Evolutionary conservation across 768 basidiomycete genomes (phyloP), one percentile per base, ranked within the genome.

Genomic region (Mycena albidolilacea): DNA sequence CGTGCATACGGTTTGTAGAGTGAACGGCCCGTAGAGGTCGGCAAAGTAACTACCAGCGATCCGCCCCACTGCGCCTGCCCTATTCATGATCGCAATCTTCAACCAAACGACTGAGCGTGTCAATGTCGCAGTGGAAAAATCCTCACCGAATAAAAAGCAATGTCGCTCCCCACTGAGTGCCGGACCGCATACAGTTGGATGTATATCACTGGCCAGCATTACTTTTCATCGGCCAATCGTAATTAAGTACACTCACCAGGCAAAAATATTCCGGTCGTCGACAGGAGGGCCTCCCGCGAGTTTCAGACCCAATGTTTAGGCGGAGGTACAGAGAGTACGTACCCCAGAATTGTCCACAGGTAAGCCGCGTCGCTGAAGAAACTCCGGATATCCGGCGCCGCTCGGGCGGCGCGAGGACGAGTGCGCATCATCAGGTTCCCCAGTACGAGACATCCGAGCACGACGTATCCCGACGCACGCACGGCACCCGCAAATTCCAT

Each of bases 61-160:
- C 4, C 64, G 37, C 14, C 37, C 64, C 9, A 54, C 17, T 8
- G 64, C 64, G n/a, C 52, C 23, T 4, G 38, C 8, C 5, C 38
- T 38, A 23, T 66, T 66, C 38, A 66, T n/a, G 5, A 66, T 66
- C 5, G 64, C 64, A 30, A 66, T 39, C 64, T 66, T 43, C 14
- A 43, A 43, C 41, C 41, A 43, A 9, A 14, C 41, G 14, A 43
- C 0, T 10, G 9, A 14, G 41, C 41, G 14, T 43, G 41, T 30
- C 30, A 30, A 30, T 30, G 30, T 30, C 30, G 30, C 30, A 4
- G 30, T 30, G 30, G 30, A 30, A 23, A 23, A 23, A 43, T 7
- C n/a, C 64, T 15, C 55, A 66, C 64, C 3, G 64, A 66, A 38
- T 66, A 66, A 41, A 66, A 65, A 3, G 64, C 64, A 7, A 66